Conservation (phyloP, 139 green algal species). For the Tetradesmus lagerheimii region DNA sequence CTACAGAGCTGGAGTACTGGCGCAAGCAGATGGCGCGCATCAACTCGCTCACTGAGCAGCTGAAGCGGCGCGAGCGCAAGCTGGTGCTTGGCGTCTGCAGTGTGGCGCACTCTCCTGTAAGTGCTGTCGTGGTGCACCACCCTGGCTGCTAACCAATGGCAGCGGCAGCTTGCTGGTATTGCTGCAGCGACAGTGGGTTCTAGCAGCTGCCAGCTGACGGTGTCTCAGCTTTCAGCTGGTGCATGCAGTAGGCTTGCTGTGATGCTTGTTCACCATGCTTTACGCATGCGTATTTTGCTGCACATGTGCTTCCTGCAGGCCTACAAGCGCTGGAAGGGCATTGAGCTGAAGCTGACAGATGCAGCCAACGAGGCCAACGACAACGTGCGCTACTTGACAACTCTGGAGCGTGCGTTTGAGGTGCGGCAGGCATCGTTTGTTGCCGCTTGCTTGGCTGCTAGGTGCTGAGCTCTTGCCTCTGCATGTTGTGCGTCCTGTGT, state of each 20-base stretch:
- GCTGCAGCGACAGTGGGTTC: not conserved
- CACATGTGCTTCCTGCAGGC: slow-evolving; percentile 26
- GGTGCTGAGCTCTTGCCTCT: not conserved
- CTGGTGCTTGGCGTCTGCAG: slow-evolving; percentile 73
- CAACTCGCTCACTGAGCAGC: slow-evolving; percentile 88
- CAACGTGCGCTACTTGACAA: slow-evolving; percentile 94
- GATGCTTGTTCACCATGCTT: no score
- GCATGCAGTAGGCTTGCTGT: no score
- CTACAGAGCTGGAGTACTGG: slow-evolving; percentile 94
- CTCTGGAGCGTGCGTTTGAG: slow-evolving; percentile 89
- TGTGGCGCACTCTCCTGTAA: slow-evolving; percentile 27
- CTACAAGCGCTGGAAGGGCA: slow-evolving; percentile 83
- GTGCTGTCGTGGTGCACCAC: not conserved
- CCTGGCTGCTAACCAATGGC: not conserved
- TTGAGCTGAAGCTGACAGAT: slow-evolving; percentile 85
- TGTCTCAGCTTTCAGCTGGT: not conserved
- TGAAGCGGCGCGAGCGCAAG: slow-evolving; percentile 82
- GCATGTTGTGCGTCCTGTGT: not conserved
- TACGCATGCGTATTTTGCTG: not conserved
- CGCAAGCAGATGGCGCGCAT: slow-evolving; percentile 84
- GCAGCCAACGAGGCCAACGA: slow-evolving; percentile 93
- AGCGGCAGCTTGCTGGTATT: not conserved
- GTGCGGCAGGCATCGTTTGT: slow-evolving; percentile 3
- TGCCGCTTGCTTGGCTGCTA: not conserved
- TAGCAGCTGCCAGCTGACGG: not conserved